Percentiles rank a stretch among this genome's conserved stretches.
phyloP scores from a whole-genome alignment of 768 basidiomycete species.

The Amanita fuliginea region DNA sequence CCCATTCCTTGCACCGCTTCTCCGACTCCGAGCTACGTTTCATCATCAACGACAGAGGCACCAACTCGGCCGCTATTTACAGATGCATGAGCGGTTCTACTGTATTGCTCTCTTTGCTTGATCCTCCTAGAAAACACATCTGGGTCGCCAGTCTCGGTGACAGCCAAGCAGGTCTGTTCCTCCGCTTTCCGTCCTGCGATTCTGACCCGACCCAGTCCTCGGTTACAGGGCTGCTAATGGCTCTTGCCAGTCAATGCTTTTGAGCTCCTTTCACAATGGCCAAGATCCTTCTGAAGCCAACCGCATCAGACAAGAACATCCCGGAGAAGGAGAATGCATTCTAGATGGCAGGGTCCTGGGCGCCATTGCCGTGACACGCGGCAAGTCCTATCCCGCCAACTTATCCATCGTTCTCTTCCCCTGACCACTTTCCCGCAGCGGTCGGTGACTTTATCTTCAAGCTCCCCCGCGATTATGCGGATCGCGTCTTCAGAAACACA shows the following conservation, averaged over 20 bases:
- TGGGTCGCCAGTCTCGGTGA: constrained; percentile 53
- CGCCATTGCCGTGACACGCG: constrained; percentile 45
- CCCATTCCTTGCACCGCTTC: constrained; percentile 18
- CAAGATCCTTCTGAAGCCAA: constrained; percentile 26
- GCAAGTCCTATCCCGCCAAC: constrained; percentile 17
- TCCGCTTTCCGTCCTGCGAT: not conserved
- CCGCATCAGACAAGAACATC: constrained; percentile 33
- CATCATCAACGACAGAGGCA: constrained; percentile 29
- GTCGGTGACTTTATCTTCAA: constrained; percentile 47
- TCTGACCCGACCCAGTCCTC: constrained; percentile 22
- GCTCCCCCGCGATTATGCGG: constrained; percentile 34
- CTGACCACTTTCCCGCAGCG: constrained; percentile 20
- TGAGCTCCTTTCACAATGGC: constrained; percentile 45
- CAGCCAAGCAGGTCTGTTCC: constrained; percentile 35
- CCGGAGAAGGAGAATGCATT: constrained; percentile 32
- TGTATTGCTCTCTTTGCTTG: constrained; percentile 34
- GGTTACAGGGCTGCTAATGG: constrained; percentile 22
- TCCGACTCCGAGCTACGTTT: constrained; percentile 26
- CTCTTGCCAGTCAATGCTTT: constrained; percentile 25
- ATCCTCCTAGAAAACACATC: constrained; percentile 29
- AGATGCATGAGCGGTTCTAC: constrained; percentile 44
- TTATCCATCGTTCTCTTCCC: not conserved
- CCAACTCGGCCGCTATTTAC: constrained; percentile 23
- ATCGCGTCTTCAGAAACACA: constrained; percentile 33
- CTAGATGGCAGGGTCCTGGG: constrained; percentile 37